Conservation (phyloP, 345 rosid species). For the Jatropha curcas region DNA sequence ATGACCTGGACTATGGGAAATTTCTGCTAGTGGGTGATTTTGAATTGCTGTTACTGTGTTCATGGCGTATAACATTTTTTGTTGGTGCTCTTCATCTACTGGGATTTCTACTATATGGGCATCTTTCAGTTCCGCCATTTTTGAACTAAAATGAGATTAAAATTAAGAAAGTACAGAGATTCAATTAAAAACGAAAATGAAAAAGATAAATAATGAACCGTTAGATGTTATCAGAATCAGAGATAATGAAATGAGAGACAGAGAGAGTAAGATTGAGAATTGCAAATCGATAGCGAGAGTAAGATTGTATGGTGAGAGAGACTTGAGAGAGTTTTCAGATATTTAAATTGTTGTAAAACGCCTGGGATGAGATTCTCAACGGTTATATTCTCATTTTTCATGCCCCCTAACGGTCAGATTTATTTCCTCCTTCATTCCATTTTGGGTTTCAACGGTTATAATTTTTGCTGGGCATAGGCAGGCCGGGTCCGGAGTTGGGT, state of each 20-base stretch:
- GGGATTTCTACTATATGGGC: slow-evolving; percentile 87
- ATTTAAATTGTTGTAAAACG: slow-evolving; percentile 43
- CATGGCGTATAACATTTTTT: slow-evolving; percentile 39
- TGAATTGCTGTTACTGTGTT: slow-evolving; percentile 57
- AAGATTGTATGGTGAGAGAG: slow-evolving; percentile 15
- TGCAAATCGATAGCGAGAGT: slow-evolving; percentile 20
- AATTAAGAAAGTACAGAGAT: neutral
- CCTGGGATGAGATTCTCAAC: slow-evolving; percentile 25
- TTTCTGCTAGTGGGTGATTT: slow-evolving; percentile 86
- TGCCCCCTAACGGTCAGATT: slow-evolving; percentile 59
- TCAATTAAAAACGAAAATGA: neutral
- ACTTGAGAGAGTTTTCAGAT: slow-evolving; percentile 17
- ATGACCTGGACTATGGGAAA: slow-evolving; percentile 91
- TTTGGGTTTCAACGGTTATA: slow-evolving; percentile 18
- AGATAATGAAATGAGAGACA: slow-evolving; percentile 16
- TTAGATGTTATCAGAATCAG: neutral
- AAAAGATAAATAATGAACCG: neutral
- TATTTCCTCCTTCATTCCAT: slow-evolving; percentile 18
- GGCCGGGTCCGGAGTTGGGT: too few species aligned
- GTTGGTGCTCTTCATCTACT: slow-evolving; percentile 67
- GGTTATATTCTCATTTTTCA: slow-evolving; percentile 27
- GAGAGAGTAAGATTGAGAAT: slow-evolving; percentile 12
- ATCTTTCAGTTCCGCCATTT: slow-evolving; percentile 60
- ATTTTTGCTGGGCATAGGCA: neutral
- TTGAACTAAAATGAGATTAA: neutral